Base-by-base conservation (phyloP, 768 basidiomycete species). In the Clathrus columnatus region DNA sequence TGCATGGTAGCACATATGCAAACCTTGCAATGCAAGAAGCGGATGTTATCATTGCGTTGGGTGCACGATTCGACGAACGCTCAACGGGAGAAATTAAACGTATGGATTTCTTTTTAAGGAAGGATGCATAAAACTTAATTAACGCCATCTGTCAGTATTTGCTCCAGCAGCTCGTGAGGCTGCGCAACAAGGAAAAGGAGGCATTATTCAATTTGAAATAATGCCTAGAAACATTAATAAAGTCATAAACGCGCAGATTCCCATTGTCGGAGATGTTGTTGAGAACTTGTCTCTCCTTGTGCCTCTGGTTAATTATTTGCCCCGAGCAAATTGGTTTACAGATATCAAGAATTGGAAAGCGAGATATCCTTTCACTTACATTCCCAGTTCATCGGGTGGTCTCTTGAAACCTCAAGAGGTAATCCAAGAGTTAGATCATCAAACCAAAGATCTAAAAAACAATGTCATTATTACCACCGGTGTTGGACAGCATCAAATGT, bases 401-500 rank as follows among this genome's bases (percentile, higher is more conserved):
- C 76, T 76, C 64, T 83, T 94, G 75, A 99, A 98, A 77, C 95
- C 95, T 0, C 96, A 99, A 71, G 92, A 94, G 70, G 91, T 97
- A 52, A 82, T 99, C 41, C 87, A 92, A 72, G 94, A 94, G 72
- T 77, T 99, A 41, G 85, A 98, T 64, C 74, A 65, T 51, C 88
- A 91, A 73, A 82, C 82, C n/a, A 74, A 73, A 48, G 76, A 86
- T 57, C 80, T 73, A 69, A 95, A 98, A 73, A 86, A 90, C 56
- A 83, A 97, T 21, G 79, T 96, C 36, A 72, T 99, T 65, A 71
- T 99, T 51, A 70, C 91, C 10, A 99, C 96, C 16, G 96, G 96
- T 62, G 96, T 99, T 20, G 96, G 96, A 7, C 96, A 99, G 68
- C 96, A 98, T 72, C 95, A 99, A 72, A 98, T 98, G 96, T 98